Conservation (phyloP, 2,329 filamentous ascomycete species). For the Chrysoporthe deuterocubensis region DNA sequence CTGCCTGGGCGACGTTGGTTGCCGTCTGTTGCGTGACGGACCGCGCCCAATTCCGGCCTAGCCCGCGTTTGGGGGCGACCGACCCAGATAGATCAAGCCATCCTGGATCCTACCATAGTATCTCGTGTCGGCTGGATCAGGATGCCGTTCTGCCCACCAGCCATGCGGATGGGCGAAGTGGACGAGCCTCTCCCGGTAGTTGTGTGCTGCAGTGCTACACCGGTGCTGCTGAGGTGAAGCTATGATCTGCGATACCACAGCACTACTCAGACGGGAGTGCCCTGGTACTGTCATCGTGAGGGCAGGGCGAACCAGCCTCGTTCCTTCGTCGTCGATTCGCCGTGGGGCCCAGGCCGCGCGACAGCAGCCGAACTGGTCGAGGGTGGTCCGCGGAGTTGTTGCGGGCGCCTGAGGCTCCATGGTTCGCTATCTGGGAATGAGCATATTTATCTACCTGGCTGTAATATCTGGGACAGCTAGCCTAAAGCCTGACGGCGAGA, state of each 20-base stretch:
- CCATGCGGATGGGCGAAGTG: neutral
- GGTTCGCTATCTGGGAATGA: neutral
- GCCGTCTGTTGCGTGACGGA: conserved; percentile 8
- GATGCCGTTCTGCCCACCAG: neutral
- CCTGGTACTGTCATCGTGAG: neutral
- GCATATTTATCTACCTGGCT: neutral
- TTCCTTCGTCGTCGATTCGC: neutral
- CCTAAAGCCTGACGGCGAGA: neutral
- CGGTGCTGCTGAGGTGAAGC: too few species aligned
- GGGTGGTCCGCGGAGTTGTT: neutral
- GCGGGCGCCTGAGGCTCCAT: neutral
- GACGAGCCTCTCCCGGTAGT: neutral
- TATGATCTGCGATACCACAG: neutral
- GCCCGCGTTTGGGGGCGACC: conserved; percentile 1
- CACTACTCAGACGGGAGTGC: neutral
- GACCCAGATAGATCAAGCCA: conserved; percentile 1
- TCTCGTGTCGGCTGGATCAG: conserved; percentile 2
- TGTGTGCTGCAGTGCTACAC: too few species aligned
- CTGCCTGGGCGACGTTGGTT: neutral
- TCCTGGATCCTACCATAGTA: neutral
- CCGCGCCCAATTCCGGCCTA: conserved; percentile 7
- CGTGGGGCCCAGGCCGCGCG: neutral
- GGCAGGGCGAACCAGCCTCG: neutral
- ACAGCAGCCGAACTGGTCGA: neutral
- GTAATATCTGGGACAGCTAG: neutral